Evolutionary conservation across 192 early-diverging fungal genomes (phyloP).

Genomic region (Thamnidium elegans): DNA sequence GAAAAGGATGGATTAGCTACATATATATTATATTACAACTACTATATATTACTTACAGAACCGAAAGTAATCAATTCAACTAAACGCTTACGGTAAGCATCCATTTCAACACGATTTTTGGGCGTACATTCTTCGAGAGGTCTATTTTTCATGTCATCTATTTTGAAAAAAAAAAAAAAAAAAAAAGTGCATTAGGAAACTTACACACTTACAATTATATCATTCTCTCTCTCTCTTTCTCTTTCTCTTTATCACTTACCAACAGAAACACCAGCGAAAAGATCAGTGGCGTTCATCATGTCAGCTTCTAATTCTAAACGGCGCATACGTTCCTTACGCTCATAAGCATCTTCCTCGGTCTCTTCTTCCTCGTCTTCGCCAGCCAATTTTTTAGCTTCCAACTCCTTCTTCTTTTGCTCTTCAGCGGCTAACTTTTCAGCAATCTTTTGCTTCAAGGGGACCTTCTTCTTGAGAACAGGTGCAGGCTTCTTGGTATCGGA

Average conservation of each 20-base stretch:
- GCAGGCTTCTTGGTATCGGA: slow-evolving; percentile 29
- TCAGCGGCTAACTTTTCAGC: slow-evolving; percentile 58
- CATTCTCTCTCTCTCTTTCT: neutral
- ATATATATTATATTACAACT: no score
- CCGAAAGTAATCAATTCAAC: slow-evolving; percentile 56
- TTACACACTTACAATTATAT: no score
- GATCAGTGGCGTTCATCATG: slow-evolving; percentile 51
- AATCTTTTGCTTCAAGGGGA: slow-evolving; percentile 55
- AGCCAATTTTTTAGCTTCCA: slow-evolving; percentile 28
- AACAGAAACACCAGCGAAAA: slow-evolving; percentile 63
- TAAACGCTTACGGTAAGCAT: slow-evolving; percentile 58
- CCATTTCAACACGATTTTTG: slow-evolving; percentile 68
- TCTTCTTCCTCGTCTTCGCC: slow-evolving; percentile 28
- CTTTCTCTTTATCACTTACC: neutral
- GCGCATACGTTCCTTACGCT: slow-evolving; percentile 37
- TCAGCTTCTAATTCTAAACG: slow-evolving; percentile 59
- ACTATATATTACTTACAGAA: slow-evolving; percentile 11
- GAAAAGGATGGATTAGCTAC: neutral
- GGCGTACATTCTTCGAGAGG: slow-evolving; percentile 45
- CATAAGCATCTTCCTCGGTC: slow-evolving; percentile 49
- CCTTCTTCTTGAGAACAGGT: slow-evolving; percentile 49
- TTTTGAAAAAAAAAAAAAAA: no score
- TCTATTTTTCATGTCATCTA: neutral
- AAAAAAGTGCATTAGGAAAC: no score
- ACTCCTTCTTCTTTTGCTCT: slow-evolving; percentile 42